Evolutionary conservation across 2,329 filamentous ascomycete genomes (phyloP).

Genomic region (Ophiostoma sp.): DNA sequence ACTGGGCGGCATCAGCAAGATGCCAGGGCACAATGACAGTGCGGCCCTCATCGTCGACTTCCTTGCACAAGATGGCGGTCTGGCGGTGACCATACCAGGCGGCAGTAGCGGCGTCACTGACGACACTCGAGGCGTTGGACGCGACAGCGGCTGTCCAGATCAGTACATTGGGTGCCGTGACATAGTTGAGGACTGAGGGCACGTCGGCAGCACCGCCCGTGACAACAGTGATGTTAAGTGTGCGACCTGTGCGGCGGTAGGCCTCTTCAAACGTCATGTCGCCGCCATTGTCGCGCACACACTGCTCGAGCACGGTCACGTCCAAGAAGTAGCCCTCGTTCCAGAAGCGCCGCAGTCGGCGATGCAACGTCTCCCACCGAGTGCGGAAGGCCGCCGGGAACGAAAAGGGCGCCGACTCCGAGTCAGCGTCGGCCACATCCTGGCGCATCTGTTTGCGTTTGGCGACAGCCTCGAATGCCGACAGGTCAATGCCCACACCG

Average conservation of each 20-base stretch:
- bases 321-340: conserved; percentile 82
- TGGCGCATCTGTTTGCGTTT: background rate
- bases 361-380: conserved; percentile 58
- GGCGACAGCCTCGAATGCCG: conserved; percentile 63
- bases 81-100: conserved; percentile 66
- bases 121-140: conserved; percentile 60
- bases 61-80: conserved; percentile 72
- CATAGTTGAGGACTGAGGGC: conserved; percentile 84
- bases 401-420: background rate
- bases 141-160: conserved; percentile 79
- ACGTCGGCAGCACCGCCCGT: conserved; percentile 71
- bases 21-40: conserved; percentile 72
- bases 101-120: conserved; percentile 32
- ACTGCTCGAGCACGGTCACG: conserved; percentile 76
- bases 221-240: conserved; percentile 89
- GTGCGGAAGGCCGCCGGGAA: background rate
- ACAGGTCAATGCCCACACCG: conserved; percentile 78
- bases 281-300: conserved; percentile 80
- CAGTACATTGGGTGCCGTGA: conserved; percentile 90
- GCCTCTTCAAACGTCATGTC: conserved; percentile 93
- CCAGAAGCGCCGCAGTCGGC: conserved; percentile 68
- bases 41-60: conserved; percentile 54
- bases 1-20: conserved; percentile 59
- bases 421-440: background rate
- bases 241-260: conserved; percentile 77